Base-by-base conservation (phyloP, 1,139 yeast genomes). In the Debaryomyces sp. region DNA sequence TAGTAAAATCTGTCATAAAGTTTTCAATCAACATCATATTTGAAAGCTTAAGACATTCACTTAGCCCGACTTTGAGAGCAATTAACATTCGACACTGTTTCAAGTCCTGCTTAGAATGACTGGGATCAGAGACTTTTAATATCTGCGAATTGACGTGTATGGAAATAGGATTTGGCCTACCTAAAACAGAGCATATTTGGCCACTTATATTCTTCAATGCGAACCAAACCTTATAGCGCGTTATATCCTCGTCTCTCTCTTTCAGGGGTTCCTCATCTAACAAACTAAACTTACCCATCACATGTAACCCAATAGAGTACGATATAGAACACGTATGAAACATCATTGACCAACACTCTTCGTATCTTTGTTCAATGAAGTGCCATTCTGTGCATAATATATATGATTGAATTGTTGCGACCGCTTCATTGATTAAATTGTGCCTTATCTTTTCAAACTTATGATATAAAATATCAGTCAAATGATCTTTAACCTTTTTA, bases 121-220 rank as follows among this genome's bases (percentile, higher is more conserved):
- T 54, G 15, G 55, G 56, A 37, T 55, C 52, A 2, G 61, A 46
- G 38, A 67, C 57, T 50, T 62, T 63, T 44, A 71, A 55, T 1
- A 73, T 68, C 12, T 63, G 57, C 27, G 74, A 74, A 53, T 75
- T 76, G 35, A 79, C 75, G 52, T 79, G 76, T 47, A 80, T 73
- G 10, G 81, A 75, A 6, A 80, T 79, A 1, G 85, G 85, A 52
- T 79, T 80, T 9, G 85, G 84, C 52, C 85, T 65, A 4, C 84
- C 84, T 35, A 80, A 63, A 5, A 79, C 75, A 0, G 82, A 76
- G 57, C 84, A 79, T 10, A 80, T 61, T 36, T 78, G 78, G 1
- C 82, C 80, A 10, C 77, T 67, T 23, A 78, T 61, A 49, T 74
- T 70, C 50, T 79, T 75, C 48, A 80, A 67, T 1, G 80, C 78